Percentiles rank a stretch among this genome's conserved stretches.
These are phyloP conservation scores for Hypoxylon rickii DNA, from an alignment of 495 filamentous ascomycete species.

Conservation along the genomic window DNA sequence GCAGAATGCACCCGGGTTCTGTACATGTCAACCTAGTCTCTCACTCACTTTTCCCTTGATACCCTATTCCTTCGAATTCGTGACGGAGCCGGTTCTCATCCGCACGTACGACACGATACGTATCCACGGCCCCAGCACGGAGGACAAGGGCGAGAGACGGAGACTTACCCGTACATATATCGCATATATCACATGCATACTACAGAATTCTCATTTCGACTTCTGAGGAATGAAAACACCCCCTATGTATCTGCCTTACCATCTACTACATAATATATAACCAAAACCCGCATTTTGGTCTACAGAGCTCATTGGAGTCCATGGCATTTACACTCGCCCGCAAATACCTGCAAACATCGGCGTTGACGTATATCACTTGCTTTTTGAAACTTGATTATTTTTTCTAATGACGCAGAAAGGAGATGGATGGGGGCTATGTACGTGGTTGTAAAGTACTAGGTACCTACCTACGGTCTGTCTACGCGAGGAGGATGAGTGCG, in stretches of 20 bases:
- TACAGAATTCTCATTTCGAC: slow-evolving; percentile 18
- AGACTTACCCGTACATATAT: slow-evolving; percentile 4
- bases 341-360: slow-evolving; percentile 11
- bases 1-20: slow-evolving; percentile 16
- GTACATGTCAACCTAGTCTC: slow-evolving; percentile 16
- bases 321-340: slow-evolving; percentile 13
- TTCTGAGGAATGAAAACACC: slow-evolving; percentile 32
- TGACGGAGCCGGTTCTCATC: slow-evolving; percentile 3
- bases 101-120: too few species aligned
- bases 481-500: too few species aligned
- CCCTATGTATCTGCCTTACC: slow-evolving; percentile 15
- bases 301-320: too few species aligned
- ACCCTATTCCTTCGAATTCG: neutral
- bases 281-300: slow-evolving; percentile 11
- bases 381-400: too few species aligned
- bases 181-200: too few species aligned
- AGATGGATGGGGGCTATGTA: neutral
- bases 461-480: too few species aligned
- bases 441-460: too few species aligned
- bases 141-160: neutral
- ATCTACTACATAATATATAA: slow-evolving; percentile 20
- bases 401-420: neutral
- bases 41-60: neutral
- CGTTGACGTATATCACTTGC: slow-evolving; percentile 8
- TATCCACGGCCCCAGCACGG: neutral